phyloP scores from a whole-genome alignment of 129 eudicot species.

The Pulicaria dysenterica region DNA sequence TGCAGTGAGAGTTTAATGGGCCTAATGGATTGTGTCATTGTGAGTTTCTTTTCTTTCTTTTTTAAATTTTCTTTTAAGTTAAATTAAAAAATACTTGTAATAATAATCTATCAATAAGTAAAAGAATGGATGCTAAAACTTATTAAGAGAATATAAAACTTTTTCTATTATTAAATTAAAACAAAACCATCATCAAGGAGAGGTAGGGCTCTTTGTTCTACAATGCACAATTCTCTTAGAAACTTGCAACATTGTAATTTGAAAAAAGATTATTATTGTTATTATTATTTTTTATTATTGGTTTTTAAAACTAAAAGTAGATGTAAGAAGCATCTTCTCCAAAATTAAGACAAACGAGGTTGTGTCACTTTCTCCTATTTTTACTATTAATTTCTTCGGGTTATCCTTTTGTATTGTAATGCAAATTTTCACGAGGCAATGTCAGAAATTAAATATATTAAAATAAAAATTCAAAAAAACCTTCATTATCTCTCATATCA shows the following conservation, averaged over 20 bases:
- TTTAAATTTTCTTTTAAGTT: not conserved
- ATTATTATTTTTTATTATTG: slow-evolving; percentile 29
- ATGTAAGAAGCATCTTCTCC: slow-evolving; percentile 51
- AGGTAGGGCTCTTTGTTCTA: not conserved
- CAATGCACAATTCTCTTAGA: slow-evolving; percentile 3
- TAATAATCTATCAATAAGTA: too few relatives aligned
- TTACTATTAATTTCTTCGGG: slow-evolving; percentile 44
- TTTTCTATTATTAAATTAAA: too few relatives aligned
- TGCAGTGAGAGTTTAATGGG: slow-evolving; percentile 21
- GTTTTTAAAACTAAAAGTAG: slow-evolving; percentile 37
- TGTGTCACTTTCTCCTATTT: slow-evolving; percentile 38
- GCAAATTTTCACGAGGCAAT: slow-evolving; percentile 75
- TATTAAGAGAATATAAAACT: too few relatives aligned
- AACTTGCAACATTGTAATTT: slow-evolving; percentile 35
- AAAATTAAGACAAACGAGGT: slow-evolving; percentile 45
- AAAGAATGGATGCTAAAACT: too few relatives aligned
- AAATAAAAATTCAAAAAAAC: slow-evolving; percentile 28
- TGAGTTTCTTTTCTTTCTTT: not conserved
- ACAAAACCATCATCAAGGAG: too few relatives aligned
- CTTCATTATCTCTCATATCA: slow-evolving; percentile 40
- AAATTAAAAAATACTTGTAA: too few relatives aligned
- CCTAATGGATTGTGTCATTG: not conserved
- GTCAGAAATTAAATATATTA: slow-evolving; percentile 48
- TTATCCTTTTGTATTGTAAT: slow-evolving; percentile 70
- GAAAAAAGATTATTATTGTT: slow-evolving; percentile 21